Evolutionary conservation across 2,329 filamentous ascomycete species (phyloP), one percentile per base, ranked within the genome.

Genomic region (Ophiosphaerella korrae): DNA sequence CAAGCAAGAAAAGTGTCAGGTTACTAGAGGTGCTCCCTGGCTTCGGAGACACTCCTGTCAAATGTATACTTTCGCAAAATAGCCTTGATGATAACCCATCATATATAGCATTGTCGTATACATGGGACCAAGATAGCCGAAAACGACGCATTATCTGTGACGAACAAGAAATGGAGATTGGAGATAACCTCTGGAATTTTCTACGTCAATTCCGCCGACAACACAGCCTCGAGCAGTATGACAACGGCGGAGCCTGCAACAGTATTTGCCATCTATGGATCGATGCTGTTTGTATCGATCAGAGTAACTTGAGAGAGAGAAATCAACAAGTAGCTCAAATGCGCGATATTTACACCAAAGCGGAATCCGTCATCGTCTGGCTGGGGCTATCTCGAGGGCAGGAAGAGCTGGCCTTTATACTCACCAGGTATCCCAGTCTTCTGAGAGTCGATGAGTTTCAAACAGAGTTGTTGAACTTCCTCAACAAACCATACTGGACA

Each of bases 91-190:
- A 58, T 13, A 53, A 24, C 11, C 51, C 51, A n/a, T 36, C 42
- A 0, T 60, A 56, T 11, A 50, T 58, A 16, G 57, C 57, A 5
- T 32, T 60, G 9, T 58, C 55, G 2, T 60, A 60, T 37, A 60
- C 44, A n/a, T 60, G 57, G 57, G 45, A 58, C 9, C 53, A 58
- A 39, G 52, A 39, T 14, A 44, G 38, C 3, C 29, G 46, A 14
- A 33, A 42, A 7, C 52, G 41, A 29, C 16, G 47, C 2, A 43
- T 58, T 1, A 36, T 46, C 7, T 56, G 53, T 24, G 33, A 56
- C 24, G 57, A 48, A 18, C 45, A 37, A 3, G 43, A 34, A 1
- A 35, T 60, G 13, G 13, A 39, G 9, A 48, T 58, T 1, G 55
- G 57, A 2, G 45, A 53, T 7, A 53, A 57, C 9, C 23, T 60